Base-by-base conservation (phyloP, 495 filamentous ascomycete species). In the Cairneyella variabilis region DNA sequence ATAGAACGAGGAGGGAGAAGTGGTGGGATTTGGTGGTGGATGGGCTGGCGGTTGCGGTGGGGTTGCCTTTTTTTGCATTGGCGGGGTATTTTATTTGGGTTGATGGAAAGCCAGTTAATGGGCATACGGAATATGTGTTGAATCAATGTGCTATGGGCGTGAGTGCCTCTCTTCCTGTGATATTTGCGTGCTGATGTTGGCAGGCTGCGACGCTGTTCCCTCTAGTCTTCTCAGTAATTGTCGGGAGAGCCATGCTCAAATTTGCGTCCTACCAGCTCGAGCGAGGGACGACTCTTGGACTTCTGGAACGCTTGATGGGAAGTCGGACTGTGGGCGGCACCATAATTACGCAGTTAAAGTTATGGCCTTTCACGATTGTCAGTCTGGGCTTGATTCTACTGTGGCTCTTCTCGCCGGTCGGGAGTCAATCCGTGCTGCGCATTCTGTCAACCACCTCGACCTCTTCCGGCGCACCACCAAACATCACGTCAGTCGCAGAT, bases 241-340 rank as follows among this genome's bases (percentile, higher is more conserved):
- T 54, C 5, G 58, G 58, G 38, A 40, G 58, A 43, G 32, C 37
- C 2, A 38, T 46, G 25, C 23, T 51, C 23, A 61, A 57, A 37
- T 1, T 57, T 23, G 53, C 58, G 20, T 49, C 53, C 9, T 61
- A 50, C 48, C 53, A 61, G 14, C 21, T 57, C n/a, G 58, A 61
- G 26, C 40, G 23, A 12, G 58, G 58, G 2, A 34, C 53, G 3
- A 49, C 49, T 14, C 36, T 61, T 1, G 58, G 58, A 9, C n/a
- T 53, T 14, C 20, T 62, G 14, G 59, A 62, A 49, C 30, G 28
- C 9, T 43, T 62, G 12, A 56, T 62, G 51, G 59, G 59, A 7
- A 55, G 51, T 43, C 45, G 43, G 40, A 62, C 59, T 10, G 45
- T 62, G 7, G 41, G 36, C 17, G 38, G 55, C 3, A 62, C 59